Base-by-base conservation (phyloP, 1,284 basidiomycete species). In the Ceratobasidium sp. region DNA sequence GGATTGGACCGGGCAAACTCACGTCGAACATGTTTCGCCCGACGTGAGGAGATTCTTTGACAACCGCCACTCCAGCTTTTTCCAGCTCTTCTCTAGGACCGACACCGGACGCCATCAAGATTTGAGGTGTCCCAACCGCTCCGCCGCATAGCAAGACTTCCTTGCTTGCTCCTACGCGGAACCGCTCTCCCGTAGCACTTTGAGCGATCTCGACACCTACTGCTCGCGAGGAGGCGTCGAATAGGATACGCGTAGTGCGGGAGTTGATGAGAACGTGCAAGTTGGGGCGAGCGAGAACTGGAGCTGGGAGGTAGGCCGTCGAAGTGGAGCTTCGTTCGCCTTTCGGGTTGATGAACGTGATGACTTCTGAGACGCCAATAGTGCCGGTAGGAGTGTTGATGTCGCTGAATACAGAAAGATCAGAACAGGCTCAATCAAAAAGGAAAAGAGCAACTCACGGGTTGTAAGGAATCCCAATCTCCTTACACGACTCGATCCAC, bases 311-410 rank as follows among this genome's bases (percentile, higher is more conserved):
- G 64, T 87, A 88, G 4, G 85, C 83, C 5, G 83, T 82, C 0
- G 86, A 85, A 0, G 84, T 79, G 6, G 86, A 87, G 74, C 83
- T 82, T 82, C 86, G 80, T 65, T 82, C 79, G 31, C 84, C 84
- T 35, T 83, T 84, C 3, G 76, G 79, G 77, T 84, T 83, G 23
- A 83, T 79, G 39, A 80, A 80, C 0, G 82, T 81, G 23, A 77
- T 77, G 76, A 82, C 81, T 8, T 78, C 76, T 7, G 79, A 80
- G n/a, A 79, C 82, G 53, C 82, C 84, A 6, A 81, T 69, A 5
- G 77, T 80, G 42, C 80, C 82, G 26, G 60, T 79, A 0, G 77
- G 79, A 11, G 82, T 81, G 64, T 84, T 84, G 77, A 84, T 79
- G 60, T 84, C 83, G 7, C 84, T 85, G 76, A 0, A 66, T 28